Evolutionary conservation across 148 eudicot species (phyloP).

Genomic region (Rheum nobile): DNA sequence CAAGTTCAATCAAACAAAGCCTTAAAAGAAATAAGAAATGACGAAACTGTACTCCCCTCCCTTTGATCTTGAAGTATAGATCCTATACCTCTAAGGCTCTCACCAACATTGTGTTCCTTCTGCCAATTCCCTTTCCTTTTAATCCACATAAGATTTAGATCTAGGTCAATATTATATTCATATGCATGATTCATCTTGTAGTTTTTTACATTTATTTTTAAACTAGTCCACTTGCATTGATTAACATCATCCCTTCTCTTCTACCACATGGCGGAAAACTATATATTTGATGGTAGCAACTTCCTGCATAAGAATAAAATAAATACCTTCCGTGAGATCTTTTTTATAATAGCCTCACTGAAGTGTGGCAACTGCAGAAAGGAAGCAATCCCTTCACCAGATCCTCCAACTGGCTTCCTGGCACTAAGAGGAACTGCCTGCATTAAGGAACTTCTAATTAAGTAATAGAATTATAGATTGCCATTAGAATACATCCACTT

Average conservation of each 20-base stretch:
- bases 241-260: not conserved
- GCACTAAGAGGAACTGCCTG: slow-evolving; percentile 58
- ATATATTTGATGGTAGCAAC: not conserved
- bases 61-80: not conserved
- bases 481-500: not conserved
- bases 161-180: not conserved
- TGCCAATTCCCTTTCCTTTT: not conserved
- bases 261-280: not conserved
- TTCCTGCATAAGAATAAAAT: not conserved
- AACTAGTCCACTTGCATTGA: not conserved
- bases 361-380: slow-evolving; percentile 61
- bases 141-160: not conserved
- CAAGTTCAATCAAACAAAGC: no score
- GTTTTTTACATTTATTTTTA: not conserved
- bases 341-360: slow-evolving; percentile 36
- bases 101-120: not conserved
- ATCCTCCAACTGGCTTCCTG: slow-evolving; percentile 33
- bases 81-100: not conserved
- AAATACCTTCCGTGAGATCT: slow-evolving; percentile 39
- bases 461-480: not conserved
- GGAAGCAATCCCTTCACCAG: slow-evolving; percentile 40
- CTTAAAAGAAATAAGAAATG: not conserved
- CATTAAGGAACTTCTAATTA: not conserved
- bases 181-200: not conserved
- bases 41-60: not conserved